Conservation (phyloP, 495 filamentous ascomycete genomes). For the Penicillium chermesinum region DNA sequence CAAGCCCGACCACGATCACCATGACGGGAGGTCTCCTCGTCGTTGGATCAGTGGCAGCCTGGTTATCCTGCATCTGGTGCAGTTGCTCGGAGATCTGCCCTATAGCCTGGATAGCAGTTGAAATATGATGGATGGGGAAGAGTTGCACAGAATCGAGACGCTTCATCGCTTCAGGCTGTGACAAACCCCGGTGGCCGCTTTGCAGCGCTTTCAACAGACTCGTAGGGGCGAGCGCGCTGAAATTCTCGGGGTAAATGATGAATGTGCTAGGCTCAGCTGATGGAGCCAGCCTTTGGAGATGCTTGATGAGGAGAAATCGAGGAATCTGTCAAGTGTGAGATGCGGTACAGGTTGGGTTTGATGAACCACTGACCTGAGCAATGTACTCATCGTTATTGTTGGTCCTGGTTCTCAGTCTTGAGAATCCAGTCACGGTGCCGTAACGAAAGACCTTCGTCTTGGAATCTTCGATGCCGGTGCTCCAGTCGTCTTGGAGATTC, state of each 20-base stretch:
- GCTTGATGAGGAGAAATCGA: conserved; percentile 10
- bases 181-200: conserved; percentile 12
- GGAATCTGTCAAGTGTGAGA: conserved; percentile 11
- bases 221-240: conserved; percentile 75
- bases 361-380: conserved; percentile 26
- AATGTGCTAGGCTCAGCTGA: conserved; percentile 23
- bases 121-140: conserved; percentile 33
- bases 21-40: conserved; percentile 9
- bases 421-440: conserved; percentile 38
- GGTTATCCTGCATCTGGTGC: conserved; percentile 13
- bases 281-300: conserved; percentile 5
- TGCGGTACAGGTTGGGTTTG: not conserved
- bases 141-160: conserved; percentile 36
- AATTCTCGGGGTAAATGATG: conserved; percentile 68
- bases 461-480: conserved; percentile 16
- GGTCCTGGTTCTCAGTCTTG: conserved; percentile 23
- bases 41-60: conserved; percentile 1
- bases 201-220: conserved; percentile 48
- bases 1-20: conserved; percentile 37
- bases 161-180: conserved; percentile 30
- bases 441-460: conserved; percentile 21
- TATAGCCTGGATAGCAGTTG: conserved; percentile 33
- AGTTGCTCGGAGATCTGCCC: conserved; percentile 27
- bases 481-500: conserved; percentile 29
- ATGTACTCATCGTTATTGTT: conserved; percentile 29